Evolutionary conservation across 768 basidiomycete species (phyloP), one percentile per base, ranked within the genome.

Genomic region (Russula dissimulans): DNA sequence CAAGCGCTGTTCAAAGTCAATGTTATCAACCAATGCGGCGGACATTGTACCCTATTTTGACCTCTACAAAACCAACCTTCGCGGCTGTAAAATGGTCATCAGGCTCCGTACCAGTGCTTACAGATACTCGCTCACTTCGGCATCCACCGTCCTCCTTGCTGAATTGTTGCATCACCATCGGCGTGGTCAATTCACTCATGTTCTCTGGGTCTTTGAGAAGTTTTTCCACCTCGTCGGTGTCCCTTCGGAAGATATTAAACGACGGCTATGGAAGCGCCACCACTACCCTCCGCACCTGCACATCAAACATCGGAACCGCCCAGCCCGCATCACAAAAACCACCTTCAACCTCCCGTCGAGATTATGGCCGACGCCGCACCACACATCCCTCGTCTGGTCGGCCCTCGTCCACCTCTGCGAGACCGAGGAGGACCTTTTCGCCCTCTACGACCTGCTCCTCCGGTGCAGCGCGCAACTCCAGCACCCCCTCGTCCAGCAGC

Each of bases 211-310:
- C 0, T 89, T 82, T 66, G 69, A 71, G 12, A 73, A 77, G 6
- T 75, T 81, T 55, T 87, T 85, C 65, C 77, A 76, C 56, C 62
- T 76, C 7, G 70, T 76, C 41, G 84, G 81, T 14, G 72, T 88
- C n/a, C 84, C 86, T 0, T 18, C n/a, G 10, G 41, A 58, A 12
- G 58, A 61, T 1, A 10, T 54, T 44, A 44, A 3, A 18, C 50
- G 32, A 43, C 50, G 14, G 4, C 44, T 65, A 3, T 60, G 54
- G 54, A 43, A 22, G 34, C 41, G 58, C 43, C 6, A 38, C n/a
- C 46, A 60, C 9, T 64, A 46, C 57, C 50, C 45, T 18, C 39
- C 29, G 15, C 17, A 46, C 43, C 12, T 26, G 41, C 64, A 22
- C 3, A 42, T 59, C 22, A 3, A 29, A 29, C 0, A 1, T 15